Base-by-base conservation (phyloP, 179 eudicot species). In the Camellia oleifera region DNA sequence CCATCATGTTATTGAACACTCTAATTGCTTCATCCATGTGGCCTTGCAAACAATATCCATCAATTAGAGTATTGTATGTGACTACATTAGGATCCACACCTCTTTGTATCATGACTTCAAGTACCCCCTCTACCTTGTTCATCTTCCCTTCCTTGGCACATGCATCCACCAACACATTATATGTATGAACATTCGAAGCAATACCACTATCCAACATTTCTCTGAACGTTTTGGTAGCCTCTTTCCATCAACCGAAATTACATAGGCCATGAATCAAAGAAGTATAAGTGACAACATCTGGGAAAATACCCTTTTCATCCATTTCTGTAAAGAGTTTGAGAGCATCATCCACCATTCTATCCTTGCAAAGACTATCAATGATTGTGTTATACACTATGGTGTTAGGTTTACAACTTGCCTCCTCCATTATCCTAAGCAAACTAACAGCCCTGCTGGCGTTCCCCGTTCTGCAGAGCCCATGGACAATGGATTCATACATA, bases 221-320 rank as follows among this genome's bases (percentile, higher is more conserved):
- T 26, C 14, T 13, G 0, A 67, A 67, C 69, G 75, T 5, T 10
- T 0, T 7, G 0, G 4, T 32, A 2, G 60, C 83, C 57, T 53
- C 81, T n/a, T 63, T 44, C 79, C 81, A 72, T 9, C 2, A 56
- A 14, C 56, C 76, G n/a, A 26, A 20, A 50, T 44, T 26, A 23
- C 75, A 82, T 42, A 74, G 48, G 23, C 87, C 87, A 15, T 40
- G 69, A 76, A 82, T 54, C 32, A 85, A 73, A 10, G 76, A 15
- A 58, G 0, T 85, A 48, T 79, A 85, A 56, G 85, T 82, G 44
- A 82, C 26, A 42, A 79, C 78, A 81, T 79, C 32, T 0, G 87
- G 84, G 7, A 57, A 17, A 72, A 81, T 54, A 14, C 75, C 80
- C 5, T 76, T 69, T 4, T 79, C 65, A 1, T 20, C 14, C 81